These are phyloP conservation scores for Notholithocarpus densiflorus DNA, from an alignment of 306 rosid species.

Conservation along the genomic window DNA sequence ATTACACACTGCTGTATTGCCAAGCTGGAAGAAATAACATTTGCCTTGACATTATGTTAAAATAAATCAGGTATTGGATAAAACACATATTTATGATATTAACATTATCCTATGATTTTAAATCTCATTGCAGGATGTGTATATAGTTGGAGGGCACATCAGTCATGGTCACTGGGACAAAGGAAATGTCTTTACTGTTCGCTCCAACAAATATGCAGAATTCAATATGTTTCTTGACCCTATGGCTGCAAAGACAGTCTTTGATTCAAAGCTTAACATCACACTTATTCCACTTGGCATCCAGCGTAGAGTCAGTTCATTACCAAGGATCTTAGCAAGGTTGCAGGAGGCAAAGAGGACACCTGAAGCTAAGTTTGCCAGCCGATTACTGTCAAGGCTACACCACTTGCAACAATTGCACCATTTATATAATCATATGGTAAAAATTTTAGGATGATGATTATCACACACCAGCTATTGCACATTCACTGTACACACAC, in stretches of 20 bases:
- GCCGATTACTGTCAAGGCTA: slow-evolving; percentile 47
- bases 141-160: slow-evolving; percentile 79
- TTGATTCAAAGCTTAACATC: slow-evolving; percentile 54
- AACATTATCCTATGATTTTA: not conserved
- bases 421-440: slow-evolving; percentile 72
- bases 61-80: not conserved
- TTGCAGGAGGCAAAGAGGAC: slow-evolving; percentile 35
- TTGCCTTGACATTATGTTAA: not conserved
- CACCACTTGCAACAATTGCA: slow-evolving; percentile 41
- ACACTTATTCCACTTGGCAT: slow-evolving; percentile 67
- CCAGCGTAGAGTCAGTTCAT: slow-evolving; percentile 56
- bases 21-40: not conserved
- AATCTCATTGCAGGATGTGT: slow-evolving; percentile 57
- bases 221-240: slow-evolving; percentile 91
- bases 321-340: slow-evolving; percentile 28
- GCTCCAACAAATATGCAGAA: slow-evolving; percentile 75
- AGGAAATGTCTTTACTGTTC: slow-evolving; percentile 71
- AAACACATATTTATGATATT: not conserved
- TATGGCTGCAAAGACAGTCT: slow-evolving; percentile 64
- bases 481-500: too few relatives aligned
- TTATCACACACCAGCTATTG: too few relatives aligned
- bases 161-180: slow-evolving; percentile 37
- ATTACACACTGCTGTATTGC: not conserved
- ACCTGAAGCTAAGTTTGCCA: slow-evolving; percentile 57
- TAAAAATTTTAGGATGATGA: slow-evolving; percentile 14